These are phyloP conservation scores for Leccinum subrobustum DNA, from an alignment of 1,284 basidiomycete genomes.

Conservation along the genomic window DNA sequence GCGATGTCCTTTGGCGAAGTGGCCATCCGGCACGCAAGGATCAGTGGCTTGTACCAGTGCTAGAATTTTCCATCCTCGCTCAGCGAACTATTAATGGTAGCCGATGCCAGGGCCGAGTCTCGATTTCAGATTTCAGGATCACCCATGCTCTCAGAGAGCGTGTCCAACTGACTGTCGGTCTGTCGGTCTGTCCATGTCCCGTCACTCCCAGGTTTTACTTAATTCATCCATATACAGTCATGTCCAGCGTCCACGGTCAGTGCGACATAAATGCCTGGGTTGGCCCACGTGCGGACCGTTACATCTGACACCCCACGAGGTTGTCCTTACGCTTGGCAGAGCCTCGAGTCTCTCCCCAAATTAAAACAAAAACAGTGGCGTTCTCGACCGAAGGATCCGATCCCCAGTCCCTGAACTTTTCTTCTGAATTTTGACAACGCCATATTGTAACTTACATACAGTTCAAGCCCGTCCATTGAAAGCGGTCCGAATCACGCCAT, in stretches of 20 bases:
- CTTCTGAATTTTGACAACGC: not conserved
- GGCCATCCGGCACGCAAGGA: not conserved
- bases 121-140: not conserved
- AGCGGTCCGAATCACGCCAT: not conserved
- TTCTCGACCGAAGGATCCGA: not conserved
- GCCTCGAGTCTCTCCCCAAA: not conserved
- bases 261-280: not conserved
- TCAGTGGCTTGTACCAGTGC: not conserved
- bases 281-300: not conserved
- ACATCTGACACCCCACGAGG: conserved; percentile 21
- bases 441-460: not conserved
- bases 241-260: not conserved
- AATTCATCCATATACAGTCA: not conserved
- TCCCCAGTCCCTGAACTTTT: conserved; percentile 9
- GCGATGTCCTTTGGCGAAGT: not conserved
- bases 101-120: not conserved
- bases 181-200: not conserved
- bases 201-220: not conserved
- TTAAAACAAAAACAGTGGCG: not conserved
- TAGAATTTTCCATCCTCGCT: not conserved
- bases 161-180: not conserved
- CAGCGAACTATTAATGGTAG: not conserved
- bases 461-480: not conserved
- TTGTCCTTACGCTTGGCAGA: not conserved
- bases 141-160: not conserved